Evolutionary conservation across 164 flowering plant genomes (phyloP).

Genomic region (Piper longum): DNA sequence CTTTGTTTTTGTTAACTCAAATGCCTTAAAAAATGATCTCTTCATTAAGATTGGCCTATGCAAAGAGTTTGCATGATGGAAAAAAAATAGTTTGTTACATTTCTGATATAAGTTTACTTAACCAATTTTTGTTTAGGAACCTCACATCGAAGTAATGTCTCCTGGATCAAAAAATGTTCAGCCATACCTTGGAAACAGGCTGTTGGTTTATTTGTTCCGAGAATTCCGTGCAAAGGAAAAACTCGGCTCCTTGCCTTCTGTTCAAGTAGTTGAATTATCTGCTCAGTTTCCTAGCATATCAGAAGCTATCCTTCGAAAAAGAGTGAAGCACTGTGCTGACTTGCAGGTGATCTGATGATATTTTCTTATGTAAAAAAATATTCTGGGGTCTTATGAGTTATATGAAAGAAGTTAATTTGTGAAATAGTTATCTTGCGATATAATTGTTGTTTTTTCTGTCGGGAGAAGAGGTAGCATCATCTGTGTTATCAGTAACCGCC

Average conservation of each 20-base stretch:
- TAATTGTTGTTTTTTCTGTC: no score
- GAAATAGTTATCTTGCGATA: no score
- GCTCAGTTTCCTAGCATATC: constrained; percentile 57
- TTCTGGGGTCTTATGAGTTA: no score
- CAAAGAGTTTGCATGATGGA: not conserved
- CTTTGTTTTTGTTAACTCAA: no score
- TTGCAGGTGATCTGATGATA: constrained; percentile 40
- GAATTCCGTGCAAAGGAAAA: constrained; percentile 68
- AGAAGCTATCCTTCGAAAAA: constrained; percentile 67
- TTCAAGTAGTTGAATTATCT: constrained; percentile 68
- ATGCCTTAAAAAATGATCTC: no score
- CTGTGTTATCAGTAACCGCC: not conserved
- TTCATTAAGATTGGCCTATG: not conserved
- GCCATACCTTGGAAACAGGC: constrained; percentile 53
- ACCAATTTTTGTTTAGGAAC: constrained; percentile 44
- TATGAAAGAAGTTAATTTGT: no score
- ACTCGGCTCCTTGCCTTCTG: constrained; percentile 44
- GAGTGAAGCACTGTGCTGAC: constrained; percentile 75
- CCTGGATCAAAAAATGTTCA: constrained; percentile 73
- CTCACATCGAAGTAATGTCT: constrained; percentile 85
- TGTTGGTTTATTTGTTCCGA: constrained; percentile 64
- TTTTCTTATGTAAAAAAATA: not conserved
- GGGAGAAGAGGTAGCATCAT: no score
- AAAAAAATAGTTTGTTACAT: not conserved
- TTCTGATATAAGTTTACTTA: not conserved